phyloP scores from a whole-genome alignment of 2,329 filamentous ascomycete genomes.

The Trichoderma cornu-damae region DNA sequence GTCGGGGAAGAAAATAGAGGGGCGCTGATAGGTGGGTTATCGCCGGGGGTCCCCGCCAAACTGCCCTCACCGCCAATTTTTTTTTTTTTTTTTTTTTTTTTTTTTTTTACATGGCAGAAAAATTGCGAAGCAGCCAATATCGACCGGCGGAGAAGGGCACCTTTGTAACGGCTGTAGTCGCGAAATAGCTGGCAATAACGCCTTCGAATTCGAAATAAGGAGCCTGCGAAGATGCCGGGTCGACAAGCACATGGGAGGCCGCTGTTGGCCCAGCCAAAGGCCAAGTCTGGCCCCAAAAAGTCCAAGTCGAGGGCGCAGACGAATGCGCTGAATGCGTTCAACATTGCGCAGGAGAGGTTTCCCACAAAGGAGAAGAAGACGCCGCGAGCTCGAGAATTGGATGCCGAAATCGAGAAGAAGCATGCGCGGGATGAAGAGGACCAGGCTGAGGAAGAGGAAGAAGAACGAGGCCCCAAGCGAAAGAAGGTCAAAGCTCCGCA shows the following conservation, averaged over 20 bases:
- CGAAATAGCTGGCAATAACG: not conserved
- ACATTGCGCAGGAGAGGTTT: slow-evolving; percentile 51
- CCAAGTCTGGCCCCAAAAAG: slow-evolving; percentile 35
- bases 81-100: too few relatives aligned
- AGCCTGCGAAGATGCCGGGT: slow-evolving; percentile 47
- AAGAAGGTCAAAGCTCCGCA: slow-evolving; percentile 41
- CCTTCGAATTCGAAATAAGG: slow-evolving; percentile 1
- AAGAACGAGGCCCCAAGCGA: slow-evolving; percentile 41
- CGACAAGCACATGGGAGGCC: slow-evolving; percentile 55
- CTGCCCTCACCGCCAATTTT: slow-evolving; percentile 30
- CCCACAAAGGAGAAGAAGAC: slow-evolving; percentile 44
- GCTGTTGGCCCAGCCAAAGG: slow-evolving; percentile 38
- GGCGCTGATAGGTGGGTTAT: slow-evolving; percentile 30
- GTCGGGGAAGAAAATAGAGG: slow-evolving; percentile 19
- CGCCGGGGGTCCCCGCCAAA: slow-evolving; percentile 27
- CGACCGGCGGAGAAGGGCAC: slow-evolving; percentile 1
- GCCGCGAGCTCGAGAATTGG: slow-evolving; percentile 48
- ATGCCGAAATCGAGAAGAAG: slow-evolving; percentile 43
- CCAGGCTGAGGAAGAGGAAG: slow-evolving; percentile 50
- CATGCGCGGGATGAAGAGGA: slow-evolving; percentile 42
- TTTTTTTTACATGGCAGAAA: slow-evolving; percentile 33
- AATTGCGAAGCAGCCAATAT: not conserved
- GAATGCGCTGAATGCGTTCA: slow-evolving; percentile 53
- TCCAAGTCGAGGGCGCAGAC: slow-evolving; percentile 47
- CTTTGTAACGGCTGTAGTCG: slow-evolving; percentile 3